Evolutionary conservation across 805 yeast species (phyloP).

Genomic region (Tetrapisispora phaffii): DNA sequence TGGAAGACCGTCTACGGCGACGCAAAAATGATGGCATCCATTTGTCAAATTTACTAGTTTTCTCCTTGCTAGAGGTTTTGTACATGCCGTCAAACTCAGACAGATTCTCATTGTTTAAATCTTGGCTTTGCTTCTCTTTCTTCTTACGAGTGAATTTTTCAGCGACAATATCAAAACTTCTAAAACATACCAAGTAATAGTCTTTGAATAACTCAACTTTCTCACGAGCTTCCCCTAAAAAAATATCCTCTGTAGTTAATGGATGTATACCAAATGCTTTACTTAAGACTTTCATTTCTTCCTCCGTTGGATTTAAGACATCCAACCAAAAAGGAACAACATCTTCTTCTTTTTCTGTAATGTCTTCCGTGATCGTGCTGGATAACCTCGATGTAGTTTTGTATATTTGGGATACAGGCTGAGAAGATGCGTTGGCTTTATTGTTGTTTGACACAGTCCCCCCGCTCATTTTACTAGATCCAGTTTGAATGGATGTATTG

Average conservation of each 20-base stretch:
- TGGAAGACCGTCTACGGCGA: slow-evolving; percentile 1
- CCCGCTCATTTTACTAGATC: slow-evolving; percentile 4
- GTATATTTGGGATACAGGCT: slow-evolving; percentile 7
- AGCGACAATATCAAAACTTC: slow-evolving; percentile 71
- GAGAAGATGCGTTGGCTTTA: background rate
- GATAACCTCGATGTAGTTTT: slow-evolving; percentile 5
- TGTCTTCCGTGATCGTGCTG: background rate
- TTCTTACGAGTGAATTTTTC: slow-evolving; percentile 49
- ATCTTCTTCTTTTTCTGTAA: slow-evolving; percentile 20
- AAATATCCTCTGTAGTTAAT: slow-evolving; percentile 89
- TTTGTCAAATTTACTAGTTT: slow-evolving; percentile 1
- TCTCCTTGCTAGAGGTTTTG: slow-evolving; percentile 1
- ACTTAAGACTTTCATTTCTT: slow-evolving; percentile 85
- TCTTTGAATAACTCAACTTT: slow-evolving; percentile 87
- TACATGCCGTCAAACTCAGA: background rate
- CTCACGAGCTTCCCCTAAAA: slow-evolving; percentile 87
- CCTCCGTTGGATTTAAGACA: slow-evolving; percentile 86
- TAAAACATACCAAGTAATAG: slow-evolving; percentile 85
- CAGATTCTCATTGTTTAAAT: background rate
- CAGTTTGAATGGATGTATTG: slow-evolving; percentile 2
- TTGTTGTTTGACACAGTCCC: background rate
- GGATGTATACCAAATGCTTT: slow-evolving; percentile 95
- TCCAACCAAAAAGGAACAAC: slow-evolving; percentile 86
- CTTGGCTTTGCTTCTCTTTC: slow-evolving; percentile 31
- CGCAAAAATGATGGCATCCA: background rate